Conservation (phyloP, 768 basidiomycete species). For the Pisolithus tinctorius region DNA sequence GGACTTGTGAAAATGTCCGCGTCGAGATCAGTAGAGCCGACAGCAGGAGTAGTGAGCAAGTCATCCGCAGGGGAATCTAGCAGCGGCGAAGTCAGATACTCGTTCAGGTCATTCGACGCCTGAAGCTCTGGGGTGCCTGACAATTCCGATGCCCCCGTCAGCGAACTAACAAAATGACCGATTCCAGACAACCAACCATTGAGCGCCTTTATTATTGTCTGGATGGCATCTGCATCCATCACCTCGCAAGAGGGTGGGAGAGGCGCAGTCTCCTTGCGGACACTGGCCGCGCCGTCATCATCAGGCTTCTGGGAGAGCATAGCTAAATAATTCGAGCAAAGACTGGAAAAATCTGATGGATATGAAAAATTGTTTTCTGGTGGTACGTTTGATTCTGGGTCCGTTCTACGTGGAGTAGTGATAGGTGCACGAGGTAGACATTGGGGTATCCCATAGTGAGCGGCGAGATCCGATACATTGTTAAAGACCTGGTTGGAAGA, state of each 20-base stretch:
- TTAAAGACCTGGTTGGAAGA: conserved; percentile 50
- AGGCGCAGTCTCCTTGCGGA: conserved; percentile 25
- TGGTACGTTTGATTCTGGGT: conserved; percentile 27
- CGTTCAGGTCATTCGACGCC: conserved; percentile 31
- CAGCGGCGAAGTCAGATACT: conserved; percentile 41
- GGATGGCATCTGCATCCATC: conserved; percentile 27
- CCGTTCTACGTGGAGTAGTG: conserved; percentile 41
- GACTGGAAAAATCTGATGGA: conserved; percentile 34
- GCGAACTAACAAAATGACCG: not conserved
- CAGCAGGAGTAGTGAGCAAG: conserved; percentile 37
- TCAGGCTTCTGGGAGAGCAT: conserved; percentile 55
- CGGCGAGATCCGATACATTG: conserved; percentile 60
- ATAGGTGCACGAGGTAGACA: conserved; percentile 63
- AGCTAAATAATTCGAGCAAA: conserved; percentile 58
- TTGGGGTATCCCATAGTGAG: conserved; percentile 76
- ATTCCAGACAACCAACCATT: conserved; percentile 23
- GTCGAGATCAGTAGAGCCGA: conserved; percentile 29
- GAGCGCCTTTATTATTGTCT: conserved; percentile 33
- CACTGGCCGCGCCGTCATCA: conserved; percentile 29
- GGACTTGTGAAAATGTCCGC: conserved; percentile 39
- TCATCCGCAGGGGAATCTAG: conserved; percentile 41
- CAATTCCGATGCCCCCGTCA: not conserved
- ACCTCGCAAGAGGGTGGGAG: conserved; percentile 14
- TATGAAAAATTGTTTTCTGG: conserved; percentile 20
- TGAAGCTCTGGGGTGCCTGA: conserved; percentile 35